Evolutionary conservation across 345 rosid species (phyloP), one percentile per base, ranked within the genome.

Genomic region (Pistacia atlantica): DNA sequence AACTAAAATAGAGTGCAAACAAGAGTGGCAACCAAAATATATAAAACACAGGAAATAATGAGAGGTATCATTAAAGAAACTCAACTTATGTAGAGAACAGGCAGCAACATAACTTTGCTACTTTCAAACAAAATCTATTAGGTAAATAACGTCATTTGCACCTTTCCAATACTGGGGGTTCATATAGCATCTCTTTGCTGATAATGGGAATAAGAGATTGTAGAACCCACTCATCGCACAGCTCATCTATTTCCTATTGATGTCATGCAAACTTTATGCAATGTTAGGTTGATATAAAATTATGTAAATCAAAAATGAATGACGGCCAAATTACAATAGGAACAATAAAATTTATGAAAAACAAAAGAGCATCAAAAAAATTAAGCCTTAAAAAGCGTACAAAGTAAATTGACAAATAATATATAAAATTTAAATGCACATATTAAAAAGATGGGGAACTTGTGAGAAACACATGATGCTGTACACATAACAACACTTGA

Each of bases 151-250:
- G 68, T 11, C 64, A 20, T 28, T 67, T 76, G 71, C 70, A 93
- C 97, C 99, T 90, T 81, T 97, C 97, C 80, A 97, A 78, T 61
- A 91, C 91, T 13, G 97, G 98, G 35, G 97, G 88, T 63, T 94
- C 91, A 72, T 75, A 83, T 61, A 16, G 83, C 97, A 91, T 90
- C 45, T 91, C 96, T 72, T 94, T 80, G 1, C 84, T 82, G 68
- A 90, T 86, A 33, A 90, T 86, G 42, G 97, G 98, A 84, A 92
- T 96, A 67, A 94, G 97, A 33, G 98, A 78, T 71, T 94, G 94
- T 35, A 97, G 99, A 80, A 88, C 90, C 99, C 99, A 94, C 61
- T 97, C 98, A 66, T 90, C 89, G 80, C 98, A 96, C 65, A 97
- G 85, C 75, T 97, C 98, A 83, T 91, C 99, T 78, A 94, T 94